Evolutionary conservation across 1,139 yeast species (phyloP), one percentile per base, ranked within the genome.

Genomic region (Candida tunisiensis): DNA sequence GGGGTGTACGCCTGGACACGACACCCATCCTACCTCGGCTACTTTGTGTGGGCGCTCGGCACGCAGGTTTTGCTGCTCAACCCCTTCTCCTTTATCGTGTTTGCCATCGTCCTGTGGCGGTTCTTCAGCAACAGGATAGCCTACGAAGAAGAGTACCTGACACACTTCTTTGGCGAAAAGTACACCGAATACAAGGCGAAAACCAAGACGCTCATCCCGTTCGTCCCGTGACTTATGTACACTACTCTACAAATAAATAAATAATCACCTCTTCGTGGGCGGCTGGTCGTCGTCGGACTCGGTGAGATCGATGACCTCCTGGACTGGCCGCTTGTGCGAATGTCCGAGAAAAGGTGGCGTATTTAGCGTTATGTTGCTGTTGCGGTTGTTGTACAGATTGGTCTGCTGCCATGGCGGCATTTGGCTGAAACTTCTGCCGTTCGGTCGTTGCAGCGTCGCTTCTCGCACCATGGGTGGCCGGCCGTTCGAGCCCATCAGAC

Each of bases 11-110:
- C 58, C 1, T 36, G 53, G 12, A 53, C 68, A 7, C 62, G 98
- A 33, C 98, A 88, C 47, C 98, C 98, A 8, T 74, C 92, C 28
- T 88, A 88, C 51, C 65, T 72, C 31, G 98, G 96, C 1, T 88
- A 78, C 48, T 85, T 74, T 45, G 73, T 82, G 68, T 91, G 96
- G 95, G 88, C 91, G 16, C 42, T 85, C 3, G 96, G 96, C 0
- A 61, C 83, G 2, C 93, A 88, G 47, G 22, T 85, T 28, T 43
- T 74, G 36, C 51, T 85, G 32, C 55, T 69, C 26, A 88, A 83
- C 49, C 72, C 75, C 2, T 29, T 74, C 0, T 58, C 75, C 1
- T 38, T 60, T 3, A 31, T 59, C 1, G 57, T 65, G 1, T 74
- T 71, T 36, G 38, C 55, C 3, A 37, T 54, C 8, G 59, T 65